Evolutionary conservation across 495 filamentous ascomycete species (phyloP), one percentile per base, ranked within the genome.

Genomic region (Hyaloscypha variabilis): DNA sequence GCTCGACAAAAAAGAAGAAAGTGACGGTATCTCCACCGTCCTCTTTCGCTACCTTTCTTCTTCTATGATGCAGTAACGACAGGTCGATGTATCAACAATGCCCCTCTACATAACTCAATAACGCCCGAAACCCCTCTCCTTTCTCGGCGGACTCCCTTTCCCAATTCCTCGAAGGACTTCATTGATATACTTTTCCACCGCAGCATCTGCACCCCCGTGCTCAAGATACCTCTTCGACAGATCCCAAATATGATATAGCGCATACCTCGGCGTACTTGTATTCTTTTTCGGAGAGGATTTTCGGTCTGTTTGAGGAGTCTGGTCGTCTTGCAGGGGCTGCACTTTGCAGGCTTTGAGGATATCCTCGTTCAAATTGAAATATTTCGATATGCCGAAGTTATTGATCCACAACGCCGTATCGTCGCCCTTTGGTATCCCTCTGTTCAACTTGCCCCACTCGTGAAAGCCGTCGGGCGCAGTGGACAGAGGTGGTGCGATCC

Each of bases 361-460:
- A 10, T 57, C 54, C 6, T 26, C 54, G 26, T 26, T 30, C 54
- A 57, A 14, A 17, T 30, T 11, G 17, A 57, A 57, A 57, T 57
- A 34, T n/a, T 21, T 30, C 54, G 2, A 17, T 26, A 26, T 30
- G 26, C 31, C 26, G 19, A 10, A 6, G 6, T 13, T 57, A 26
- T 11, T 30, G 26, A 57, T 57, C 54, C 54, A 57, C 54, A 57
- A 19, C 2, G 54, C 54, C 6, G 54, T 57, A 14, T 26, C 24
- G 5, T 6, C 2, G 23, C 54, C 19, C 13, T 57, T 57, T 6
- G 39, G 26, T 30, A 17, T 26, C 54, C 26, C 54, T 10, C 19
- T 26, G 3, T 57, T 57, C 25, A 57, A 2, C 54, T 57, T 57
- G 26, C 17, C 3, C 24, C 26, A 57, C 26, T 57, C 26, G 25